These are phyloP conservation scores for Venturia nashicola DNA, from an alignment of 2,329 filamentous ascomycete genomes.

Conservation along the genomic window DNA sequence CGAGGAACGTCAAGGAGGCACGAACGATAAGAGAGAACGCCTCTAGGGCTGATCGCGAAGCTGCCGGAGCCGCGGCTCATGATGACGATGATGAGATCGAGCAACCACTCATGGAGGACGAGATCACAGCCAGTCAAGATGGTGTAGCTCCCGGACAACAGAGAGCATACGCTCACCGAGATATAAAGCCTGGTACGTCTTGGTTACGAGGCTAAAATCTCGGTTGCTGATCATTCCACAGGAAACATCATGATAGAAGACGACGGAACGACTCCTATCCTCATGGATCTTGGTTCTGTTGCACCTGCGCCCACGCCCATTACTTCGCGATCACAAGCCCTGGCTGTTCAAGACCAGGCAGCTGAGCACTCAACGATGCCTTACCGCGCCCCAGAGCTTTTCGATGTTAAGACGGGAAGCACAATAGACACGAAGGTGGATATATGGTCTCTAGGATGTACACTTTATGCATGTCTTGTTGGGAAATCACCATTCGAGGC, in stretches of 20 bases:
- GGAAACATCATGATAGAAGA: conserved; percentile 98
- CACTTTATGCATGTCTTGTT: conserved; percentile 91
- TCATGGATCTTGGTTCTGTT: conserved; percentile 95
- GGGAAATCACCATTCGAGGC: conserved; percentile 97
- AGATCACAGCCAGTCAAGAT: conserved; percentile 55
- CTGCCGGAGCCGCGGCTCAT: conserved; percentile 29
- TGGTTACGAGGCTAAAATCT: neutral
- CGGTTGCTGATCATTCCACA: conserved; percentile 16
- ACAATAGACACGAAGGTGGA: conserved; percentile 94
- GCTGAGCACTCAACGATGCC: conserved; percentile 98
- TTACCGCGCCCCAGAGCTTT: conserved; percentile 92
- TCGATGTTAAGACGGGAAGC: conserved; percentile 89
- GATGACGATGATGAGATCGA: conserved; percentile 27
- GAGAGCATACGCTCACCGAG: conserved; percentile 81
- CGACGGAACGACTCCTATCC: conserved; percentile 72
- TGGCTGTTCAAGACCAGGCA: conserved; percentile 86
- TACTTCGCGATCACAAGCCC: conserved; percentile 76
- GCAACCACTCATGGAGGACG: conserved; percentile 70
- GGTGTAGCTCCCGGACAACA: conserved; percentile 56
- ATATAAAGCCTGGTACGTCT: conserved; percentile 82
- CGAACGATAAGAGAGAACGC: conserved; percentile 43
- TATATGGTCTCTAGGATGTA: conserved; percentile 95
- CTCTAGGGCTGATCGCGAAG: conserved; percentile 38
- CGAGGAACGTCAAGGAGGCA: conserved; percentile 38
- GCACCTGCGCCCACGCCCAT: conserved; percentile 79